These are phyloP conservation scores for Closterium sp. DNA, from an alignment of 139 green algal species.

Conservation along the genomic window DNA sequence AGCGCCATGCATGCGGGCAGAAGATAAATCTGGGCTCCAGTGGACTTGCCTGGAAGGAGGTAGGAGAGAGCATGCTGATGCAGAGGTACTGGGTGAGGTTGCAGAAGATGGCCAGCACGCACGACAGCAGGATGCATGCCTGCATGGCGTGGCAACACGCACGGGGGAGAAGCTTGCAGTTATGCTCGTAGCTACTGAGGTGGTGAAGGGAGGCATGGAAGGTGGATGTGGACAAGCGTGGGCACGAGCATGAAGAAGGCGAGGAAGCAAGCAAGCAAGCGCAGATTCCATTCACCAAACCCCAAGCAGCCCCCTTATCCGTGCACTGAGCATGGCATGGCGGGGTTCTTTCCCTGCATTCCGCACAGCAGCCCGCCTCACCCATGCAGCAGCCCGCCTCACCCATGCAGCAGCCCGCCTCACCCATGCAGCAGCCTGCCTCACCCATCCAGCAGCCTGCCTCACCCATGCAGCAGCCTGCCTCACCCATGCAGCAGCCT, in stretches of 20 bases:
- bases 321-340: not conserved
- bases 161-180: not conserved
- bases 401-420: not conserved
- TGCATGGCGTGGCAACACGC: not conserved
- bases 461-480: not conserved
- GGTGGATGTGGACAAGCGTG: too few relatives aligned
- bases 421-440: not conserved
- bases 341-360: too few relatives aligned
- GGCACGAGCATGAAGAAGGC: not conserved
- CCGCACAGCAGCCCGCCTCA: too few relatives aligned
- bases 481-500: not conserved
- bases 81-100: constrained; percentile 92
- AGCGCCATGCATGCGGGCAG: not conserved
- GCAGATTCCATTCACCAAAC: not conserved
- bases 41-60: constrained; percentile 77
- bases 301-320: not conserved
- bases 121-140: constrained; percentile 64
- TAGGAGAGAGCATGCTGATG: constrained; percentile 82
- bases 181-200: too few relatives aligned
- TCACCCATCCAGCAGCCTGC: too few relatives aligned
- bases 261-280: not conserved
- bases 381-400: not conserved
- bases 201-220: too few relatives aligned
- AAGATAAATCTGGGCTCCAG: too few relatives aligned
- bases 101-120: constrained; percentile 71